These are phyloP conservation scores for Suillus lakei DNA, from an alignment of 768 basidiomycete species.

Conservation along the genomic window DNA sequence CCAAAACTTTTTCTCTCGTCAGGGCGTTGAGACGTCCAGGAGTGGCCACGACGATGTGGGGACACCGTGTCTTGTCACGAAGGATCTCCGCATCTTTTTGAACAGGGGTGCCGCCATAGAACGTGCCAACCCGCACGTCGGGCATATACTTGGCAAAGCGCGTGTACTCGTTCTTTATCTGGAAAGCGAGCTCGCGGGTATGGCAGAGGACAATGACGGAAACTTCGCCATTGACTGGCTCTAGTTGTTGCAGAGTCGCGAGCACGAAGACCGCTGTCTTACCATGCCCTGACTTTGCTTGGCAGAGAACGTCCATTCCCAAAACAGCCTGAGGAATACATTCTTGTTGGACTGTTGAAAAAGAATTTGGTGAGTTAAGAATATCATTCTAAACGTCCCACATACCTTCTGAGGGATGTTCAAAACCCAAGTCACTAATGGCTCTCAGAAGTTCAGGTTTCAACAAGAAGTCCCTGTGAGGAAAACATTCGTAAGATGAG, in stretches of 20 bases:
- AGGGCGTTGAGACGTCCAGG: constrained; percentile 97
- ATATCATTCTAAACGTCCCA: neutral
- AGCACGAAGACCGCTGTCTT: constrained; percentile 99
- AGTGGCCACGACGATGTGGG: constrained; percentile 98
- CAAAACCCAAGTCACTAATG: constrained; percentile 98
- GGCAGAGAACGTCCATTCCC: constrained; percentile 99
- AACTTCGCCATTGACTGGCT: constrained; percentile 97
- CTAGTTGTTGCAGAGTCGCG: constrained; percentile 96
- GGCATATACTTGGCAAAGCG: constrained; percentile 99
- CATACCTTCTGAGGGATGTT: constrained; percentile 98
- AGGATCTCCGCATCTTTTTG: constrained; percentile 92
- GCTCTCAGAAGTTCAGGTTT: constrained; percentile 97
- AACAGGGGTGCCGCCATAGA: constrained; percentile 96
- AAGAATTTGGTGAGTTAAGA: constrained; percentile 9
- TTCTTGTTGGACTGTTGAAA: constrained; percentile 90
- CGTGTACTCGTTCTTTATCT: constrained; percentile 99
- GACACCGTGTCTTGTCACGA: constrained; percentile 96
- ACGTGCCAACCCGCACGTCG: constrained; percentile 94
- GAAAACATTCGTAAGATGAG: constrained; percentile 2
- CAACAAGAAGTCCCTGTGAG: constrained; percentile 90
- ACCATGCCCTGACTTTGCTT: constrained; percentile 98
- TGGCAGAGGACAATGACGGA: constrained; percentile 98
- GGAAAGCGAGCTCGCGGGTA: constrained; percentile 98
- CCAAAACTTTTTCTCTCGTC: constrained; percentile 92
- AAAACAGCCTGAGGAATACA: constrained; percentile 99